phyloP scores from a whole-genome alignment of 129 eudicot genomes.

The Artemisia tridentata region DNA sequence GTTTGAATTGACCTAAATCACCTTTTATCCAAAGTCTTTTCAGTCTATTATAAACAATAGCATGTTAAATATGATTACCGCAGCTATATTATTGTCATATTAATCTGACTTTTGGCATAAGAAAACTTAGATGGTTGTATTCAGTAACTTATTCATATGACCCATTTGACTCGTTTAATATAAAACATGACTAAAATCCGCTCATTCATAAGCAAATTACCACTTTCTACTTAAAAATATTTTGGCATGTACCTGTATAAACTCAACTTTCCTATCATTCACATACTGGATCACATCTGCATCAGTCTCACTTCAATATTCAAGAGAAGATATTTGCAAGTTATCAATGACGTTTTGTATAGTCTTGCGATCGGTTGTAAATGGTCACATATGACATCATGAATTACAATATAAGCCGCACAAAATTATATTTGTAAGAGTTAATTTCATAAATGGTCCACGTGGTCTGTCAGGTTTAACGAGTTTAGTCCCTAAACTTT shows the following conservation, averaged over 20 bases:
- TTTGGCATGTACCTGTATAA: constrained; percentile 55
- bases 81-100: not conserved
- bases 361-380: constrained; percentile 54
- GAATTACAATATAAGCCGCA: constrained; percentile 5
- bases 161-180: not conserved
- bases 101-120: not conserved
- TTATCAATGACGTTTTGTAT: constrained; percentile 77
- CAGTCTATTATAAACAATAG: not conserved
- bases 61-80: not conserved
- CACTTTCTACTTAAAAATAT: not conserved
- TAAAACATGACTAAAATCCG: not conserved
- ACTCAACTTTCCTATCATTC: constrained; percentile 65
- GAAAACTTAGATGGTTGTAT: too few relatives aligned
- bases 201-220: not conserved
- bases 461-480: too few relatives aligned
- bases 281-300: constrained; percentile 73
- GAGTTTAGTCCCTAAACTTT: too few relatives aligned
- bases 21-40: not conserved
- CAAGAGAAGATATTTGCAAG: constrained; percentile 82
- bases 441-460: too few relatives aligned
- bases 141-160: not conserved
- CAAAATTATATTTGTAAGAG: constrained; percentile 10
- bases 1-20: not conserved
- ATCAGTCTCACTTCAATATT: constrained; percentile 76
- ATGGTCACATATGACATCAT: constrained; percentile 16